Evolutionary conservation across 345 rosid genomes (phyloP), one percentile per base, ranked within the genome.

Genomic region (Eucalyptus melliodora): DNA sequence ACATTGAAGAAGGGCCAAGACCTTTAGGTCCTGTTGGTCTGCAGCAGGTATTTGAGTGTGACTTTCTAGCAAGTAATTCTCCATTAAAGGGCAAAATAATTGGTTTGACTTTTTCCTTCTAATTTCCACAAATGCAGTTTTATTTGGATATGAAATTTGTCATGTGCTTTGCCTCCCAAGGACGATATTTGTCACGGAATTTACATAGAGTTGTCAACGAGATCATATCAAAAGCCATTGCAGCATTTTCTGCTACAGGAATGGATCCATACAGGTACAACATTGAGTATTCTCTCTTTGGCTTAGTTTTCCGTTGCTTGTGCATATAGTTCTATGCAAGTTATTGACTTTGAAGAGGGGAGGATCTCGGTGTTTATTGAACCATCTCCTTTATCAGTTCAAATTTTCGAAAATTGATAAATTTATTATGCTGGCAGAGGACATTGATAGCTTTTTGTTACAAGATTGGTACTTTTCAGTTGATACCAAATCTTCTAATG

Each of bases 81-180:
- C 13, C 50, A n/a, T 15, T 47, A 24, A 31, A 13, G 81, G 51
- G 49, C 49, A 51, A 45, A 50, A 60, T 89, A 53, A 82, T 65
- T 53, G 86, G 83, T 86, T 65, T 14, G 47, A 49, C 87, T 82
- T 89, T 16, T 81, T 86, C 55, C 30, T 87, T 91, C 88, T 83
- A 30, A 88, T 87, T 13, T 77, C 50, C 34, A 34, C 87, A 60
- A 72, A 44, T 89, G 94, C 97, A 98, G 99, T 93, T 98, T 87
- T 98, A 94, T 89, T 90, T 98, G 95, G 99, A 98, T 93, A 96
- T 97, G 99, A 97, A 96, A 92, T 98, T 97, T 91, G 99, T 97
- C 45, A 91, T 95, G 55, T 94, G 94, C 96, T 98, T 98, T 92
- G 98, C 99, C 90, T 95, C 97, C 89, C 99, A 96, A 96, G 99